Conservation (phyloP, 176 grass and related monocot genomes). For the Bonia amplexicaulis region DNA sequence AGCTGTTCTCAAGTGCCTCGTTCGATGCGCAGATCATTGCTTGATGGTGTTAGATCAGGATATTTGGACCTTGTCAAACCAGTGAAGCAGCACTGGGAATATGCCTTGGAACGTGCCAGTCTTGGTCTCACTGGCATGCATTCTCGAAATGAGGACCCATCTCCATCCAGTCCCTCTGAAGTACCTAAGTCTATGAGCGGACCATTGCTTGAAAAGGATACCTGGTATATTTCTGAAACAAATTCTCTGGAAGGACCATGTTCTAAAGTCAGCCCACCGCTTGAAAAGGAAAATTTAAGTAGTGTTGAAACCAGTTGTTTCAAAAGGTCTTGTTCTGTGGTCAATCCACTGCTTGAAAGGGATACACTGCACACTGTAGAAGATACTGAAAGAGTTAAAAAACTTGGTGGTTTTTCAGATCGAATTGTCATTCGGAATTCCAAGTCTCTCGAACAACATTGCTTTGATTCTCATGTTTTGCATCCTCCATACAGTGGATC, state of each 20-base stretch:
- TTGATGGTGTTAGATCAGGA: constrained; percentile 18
- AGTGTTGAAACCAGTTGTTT: background rate
- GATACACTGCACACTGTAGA: constrained; percentile 3
- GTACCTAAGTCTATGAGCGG: background rate
- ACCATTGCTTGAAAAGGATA: constrained; percentile 3
- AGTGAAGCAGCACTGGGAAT: background rate
- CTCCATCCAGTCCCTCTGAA: constrained; percentile 23
- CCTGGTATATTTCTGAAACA: background rate
- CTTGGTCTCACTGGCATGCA: background rate
- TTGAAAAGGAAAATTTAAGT: background rate
- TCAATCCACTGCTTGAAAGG: constrained; percentile 12
- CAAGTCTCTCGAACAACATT: constrained; percentile 10
- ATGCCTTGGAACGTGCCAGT: constrained; percentile 12
- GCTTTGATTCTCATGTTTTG: constrained; percentile 15
- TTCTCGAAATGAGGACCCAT: constrained; percentile 25
- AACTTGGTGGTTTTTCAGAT: background rate
- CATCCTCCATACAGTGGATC: constrained; percentile 4
- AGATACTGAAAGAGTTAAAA: constrained; percentile 1
- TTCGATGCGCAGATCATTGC: constrained; percentile 2
- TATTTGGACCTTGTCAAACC: constrained; percentile 13
- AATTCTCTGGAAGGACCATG: constrained; percentile 17
- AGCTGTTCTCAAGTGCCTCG: constrained; percentile 10
- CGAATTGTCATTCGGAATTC: background rate
- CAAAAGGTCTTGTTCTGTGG: background rate
- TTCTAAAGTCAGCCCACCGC: background rate